phyloP scores from a whole-genome alignment of 2,329 filamentous ascomycete species.

The Pseudogymnoascus sp. region DNA sequence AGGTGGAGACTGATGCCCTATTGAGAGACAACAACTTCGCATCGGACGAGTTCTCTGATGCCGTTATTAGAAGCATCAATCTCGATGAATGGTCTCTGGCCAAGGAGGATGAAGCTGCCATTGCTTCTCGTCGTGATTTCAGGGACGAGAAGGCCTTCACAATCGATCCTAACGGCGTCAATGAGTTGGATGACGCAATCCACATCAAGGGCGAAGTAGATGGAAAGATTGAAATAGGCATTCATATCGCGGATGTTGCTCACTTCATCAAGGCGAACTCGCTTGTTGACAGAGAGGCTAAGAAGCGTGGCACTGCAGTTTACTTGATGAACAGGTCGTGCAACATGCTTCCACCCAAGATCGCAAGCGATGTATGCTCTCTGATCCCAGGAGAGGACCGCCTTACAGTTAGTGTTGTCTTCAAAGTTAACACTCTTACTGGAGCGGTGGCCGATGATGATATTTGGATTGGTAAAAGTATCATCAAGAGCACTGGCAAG shows the following conservation, averaged over 20 bases:
- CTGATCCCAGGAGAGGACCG: constrained; percentile 81
- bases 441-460: constrained; percentile 77
- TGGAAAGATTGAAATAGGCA: constrained; percentile 85
- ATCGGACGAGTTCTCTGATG: constrained; percentile 95
- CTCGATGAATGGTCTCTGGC: constrained; percentile 85
- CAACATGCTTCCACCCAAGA: constrained; percentile 80
- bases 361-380: constrained; percentile 83
- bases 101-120: constrained; percentile 69
- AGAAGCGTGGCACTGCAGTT: constrained; percentile 94
- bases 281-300: constrained; percentile 91
- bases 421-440: constrained; percentile 77
- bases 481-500: constrained; percentile 87
- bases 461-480: constrained; percentile 86
- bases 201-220: constrained; percentile 81
- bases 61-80: constrained; percentile 86
- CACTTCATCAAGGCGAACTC: constrained; percentile 97
- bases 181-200: constrained; percentile 85
- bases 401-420: constrained; percentile 86
- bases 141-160: constrained; percentile 84
- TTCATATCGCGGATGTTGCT: constrained; percentile 90
- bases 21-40: constrained; percentile 98
- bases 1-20: constrained; percentile 94
- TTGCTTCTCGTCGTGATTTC: constrained; percentile 81
- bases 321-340: constrained; percentile 82
- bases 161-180: constrained; percentile 80